Conservation (phyloP, 495 filamentous ascomycete species). For the Xylaria intraflava region DNA sequence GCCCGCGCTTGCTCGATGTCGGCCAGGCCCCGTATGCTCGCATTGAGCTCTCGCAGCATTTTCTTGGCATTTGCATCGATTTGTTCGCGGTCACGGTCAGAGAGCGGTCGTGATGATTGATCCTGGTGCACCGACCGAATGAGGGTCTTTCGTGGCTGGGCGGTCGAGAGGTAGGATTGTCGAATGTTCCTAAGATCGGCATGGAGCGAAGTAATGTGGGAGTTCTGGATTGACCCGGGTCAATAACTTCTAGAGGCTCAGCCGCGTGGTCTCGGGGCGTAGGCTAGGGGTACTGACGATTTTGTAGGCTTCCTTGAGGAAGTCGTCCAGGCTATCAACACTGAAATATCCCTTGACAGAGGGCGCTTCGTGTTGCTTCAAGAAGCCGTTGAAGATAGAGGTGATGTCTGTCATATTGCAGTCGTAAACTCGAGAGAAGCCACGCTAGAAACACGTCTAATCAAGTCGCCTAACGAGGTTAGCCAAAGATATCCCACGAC, state of each 20-base stretch:
- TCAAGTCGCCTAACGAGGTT: background rate
- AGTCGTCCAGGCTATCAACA: constrained; percentile 62
- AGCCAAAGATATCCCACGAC: background rate
- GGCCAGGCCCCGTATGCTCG: constrained; percentile 66
- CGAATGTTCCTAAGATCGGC: constrained; percentile 74
- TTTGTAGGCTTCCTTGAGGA: constrained; percentile 89
- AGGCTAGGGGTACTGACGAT: constrained; percentile 55
- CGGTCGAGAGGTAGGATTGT: constrained; percentile 82
- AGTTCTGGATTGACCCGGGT: constrained; percentile 52
- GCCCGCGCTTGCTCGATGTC: constrained; percentile 77
- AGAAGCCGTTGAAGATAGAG: constrained; percentile 59
- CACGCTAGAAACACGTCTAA: background rate
- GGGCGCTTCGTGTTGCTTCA: constrained; percentile 50
- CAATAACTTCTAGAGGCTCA: background rate
- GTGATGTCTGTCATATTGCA: constrained; percentile 63
- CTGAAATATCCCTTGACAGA: constrained; percentile 40
- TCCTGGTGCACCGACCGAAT: constrained; percentile 27
- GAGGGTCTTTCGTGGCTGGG: constrained; percentile 43
- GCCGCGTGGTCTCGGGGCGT: background rate
- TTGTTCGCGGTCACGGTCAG: constrained; percentile 64
- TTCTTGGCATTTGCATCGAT: constrained; percentile 81
- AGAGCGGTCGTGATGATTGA: constrained; percentile 42
- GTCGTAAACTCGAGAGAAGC: background rate
- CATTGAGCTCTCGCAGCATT: constrained; percentile 74
- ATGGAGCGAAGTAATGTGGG: constrained; percentile 71